Evolutionary conservation across 371 early-diverging fungal species (phyloP).

Genomic region (Coemansia sp.): DNA sequence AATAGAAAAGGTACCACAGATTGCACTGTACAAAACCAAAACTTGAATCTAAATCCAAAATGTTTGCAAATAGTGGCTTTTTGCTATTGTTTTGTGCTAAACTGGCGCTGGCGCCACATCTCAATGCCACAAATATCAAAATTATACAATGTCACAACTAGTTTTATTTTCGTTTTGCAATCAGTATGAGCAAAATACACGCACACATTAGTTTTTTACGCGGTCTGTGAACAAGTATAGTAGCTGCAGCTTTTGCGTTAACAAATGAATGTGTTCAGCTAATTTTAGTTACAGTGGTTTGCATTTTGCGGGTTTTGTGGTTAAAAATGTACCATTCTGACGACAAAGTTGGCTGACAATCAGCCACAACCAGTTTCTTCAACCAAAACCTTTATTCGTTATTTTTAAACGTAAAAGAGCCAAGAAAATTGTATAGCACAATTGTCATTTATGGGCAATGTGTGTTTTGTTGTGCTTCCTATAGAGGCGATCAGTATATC

Average conservation of each 20-base stretch:
- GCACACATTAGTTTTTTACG: background rate
- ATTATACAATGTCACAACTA: background rate
- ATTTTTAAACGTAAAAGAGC: background rate
- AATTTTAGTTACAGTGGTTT: slow-evolving; percentile 9
- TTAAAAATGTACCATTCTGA: background rate
- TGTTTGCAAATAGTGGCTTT: background rate
- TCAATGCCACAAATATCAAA: background rate
- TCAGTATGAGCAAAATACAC: background rate
- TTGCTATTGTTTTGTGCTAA: background rate
- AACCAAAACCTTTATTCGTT: background rate
- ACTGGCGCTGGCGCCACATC: background rate
- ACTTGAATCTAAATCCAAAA: background rate
- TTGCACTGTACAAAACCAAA: background rate
- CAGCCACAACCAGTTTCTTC: slow-evolving; percentile 3
- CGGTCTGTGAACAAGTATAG: background rate
- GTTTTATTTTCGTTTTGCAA: background rate
- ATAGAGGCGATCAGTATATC: slow-evolving; percentile 12
- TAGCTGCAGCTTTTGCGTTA: slow-evolving; percentile 1
- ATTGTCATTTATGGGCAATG: slow-evolving; percentile 1
- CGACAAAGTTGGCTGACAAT: background rate
- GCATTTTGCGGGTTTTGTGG: background rate
- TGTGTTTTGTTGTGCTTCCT: slow-evolving; percentile 4
- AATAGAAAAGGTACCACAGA: background rate
- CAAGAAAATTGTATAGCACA: background rate
- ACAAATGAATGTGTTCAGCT: background rate